phyloP scores from a whole-genome alignment of 2,329 filamentous ascomycete species.

The Colletotrichum salicis region DNA sequence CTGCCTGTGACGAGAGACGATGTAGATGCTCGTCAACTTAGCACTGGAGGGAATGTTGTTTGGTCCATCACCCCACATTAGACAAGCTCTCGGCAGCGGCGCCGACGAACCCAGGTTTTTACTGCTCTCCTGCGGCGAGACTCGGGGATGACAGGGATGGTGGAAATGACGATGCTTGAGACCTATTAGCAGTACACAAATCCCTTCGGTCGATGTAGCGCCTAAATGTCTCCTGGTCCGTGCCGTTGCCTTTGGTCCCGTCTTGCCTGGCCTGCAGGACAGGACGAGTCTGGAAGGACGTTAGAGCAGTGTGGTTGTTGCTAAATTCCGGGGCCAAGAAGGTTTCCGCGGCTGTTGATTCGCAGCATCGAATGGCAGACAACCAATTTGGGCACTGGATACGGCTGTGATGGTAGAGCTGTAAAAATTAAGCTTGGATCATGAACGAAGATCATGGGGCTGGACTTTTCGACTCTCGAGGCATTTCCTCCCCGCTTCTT shows the following conservation, averaged over 20 bases:
- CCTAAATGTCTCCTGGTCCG: background rate
- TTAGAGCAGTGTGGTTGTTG: background rate
- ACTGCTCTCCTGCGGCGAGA: background rate
- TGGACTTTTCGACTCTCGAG: background rate
- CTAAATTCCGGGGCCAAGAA: too few species aligned
- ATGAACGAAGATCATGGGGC: too few species aligned
- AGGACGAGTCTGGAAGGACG: conserved; percentile 4
- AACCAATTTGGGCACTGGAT: background rate
- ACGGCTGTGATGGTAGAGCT: background rate
- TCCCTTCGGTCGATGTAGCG: background rate
- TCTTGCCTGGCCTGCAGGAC: background rate
- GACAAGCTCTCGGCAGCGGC: background rate
- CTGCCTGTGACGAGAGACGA: too few species aligned
- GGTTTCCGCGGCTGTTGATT: background rate
- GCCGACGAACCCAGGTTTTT: background rate
- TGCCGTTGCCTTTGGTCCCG: too few species aligned
- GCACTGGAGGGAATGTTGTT: background rate
- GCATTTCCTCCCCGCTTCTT: background rate
- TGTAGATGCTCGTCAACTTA: background rate
- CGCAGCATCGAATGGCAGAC: background rate
- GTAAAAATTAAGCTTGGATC: background rate
- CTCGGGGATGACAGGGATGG: background rate
- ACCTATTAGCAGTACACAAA: background rate
- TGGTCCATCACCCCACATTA: background rate
- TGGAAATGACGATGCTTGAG: background rate